Conservation (phyloP, 2,329 filamentous ascomycete genomes). For the Epichloe coenophiala region DNA sequence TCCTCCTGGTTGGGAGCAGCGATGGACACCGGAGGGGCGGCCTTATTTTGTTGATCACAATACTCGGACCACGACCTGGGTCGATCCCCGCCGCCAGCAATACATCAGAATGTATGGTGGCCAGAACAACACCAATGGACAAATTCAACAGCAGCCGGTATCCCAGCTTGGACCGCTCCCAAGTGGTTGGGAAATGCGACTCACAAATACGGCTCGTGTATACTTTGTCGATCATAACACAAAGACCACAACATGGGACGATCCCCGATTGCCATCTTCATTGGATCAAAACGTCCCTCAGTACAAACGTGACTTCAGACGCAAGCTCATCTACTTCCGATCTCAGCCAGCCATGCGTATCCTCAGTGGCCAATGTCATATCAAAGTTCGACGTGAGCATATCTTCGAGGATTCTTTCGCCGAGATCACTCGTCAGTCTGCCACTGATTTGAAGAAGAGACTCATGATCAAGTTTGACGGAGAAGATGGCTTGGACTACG, state of each 20-base stretch:
- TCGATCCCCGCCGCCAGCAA: slow-evolving; percentile 90
- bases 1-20: slow-evolving; percentile 90
- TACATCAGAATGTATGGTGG: slow-evolving; percentile 96
- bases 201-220: slow-evolving; percentile 93
- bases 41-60: slow-evolving; percentile 98
- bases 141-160: slow-evolving; percentile 92
- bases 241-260: slow-evolving; percentile 98
- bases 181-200: slow-evolving; percentile 98
- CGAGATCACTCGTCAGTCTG: slow-evolving; percentile 93
- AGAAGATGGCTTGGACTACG: slow-evolving; percentile 95
- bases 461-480: slow-evolving; percentile 99
- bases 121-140: slow-evolving; percentile 70
- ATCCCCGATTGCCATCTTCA: slow-evolving; percentile 86
- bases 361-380: slow-evolving; percentile 89
- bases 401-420: slow-evolving; percentile 99
- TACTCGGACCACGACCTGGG: slow-evolving; percentile 95
- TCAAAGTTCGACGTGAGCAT: slow-evolving; percentile 90
- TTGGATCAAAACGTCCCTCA: slow-evolving; percentile 97
- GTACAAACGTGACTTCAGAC: slow-evolving; percentile 97
- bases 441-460: slow-evolving; percentile 92
- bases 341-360: slow-evolving; percentile 95
- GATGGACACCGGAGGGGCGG: slow-evolving; percentile 86
- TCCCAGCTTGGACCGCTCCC: slow-evolving; percentile 90
- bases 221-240: slow-evolving; percentile 99
- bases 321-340: slow-evolving; percentile 98